Conservation (phyloP, 306 rosid species). For the Cicer pinnatifidum region DNA sequence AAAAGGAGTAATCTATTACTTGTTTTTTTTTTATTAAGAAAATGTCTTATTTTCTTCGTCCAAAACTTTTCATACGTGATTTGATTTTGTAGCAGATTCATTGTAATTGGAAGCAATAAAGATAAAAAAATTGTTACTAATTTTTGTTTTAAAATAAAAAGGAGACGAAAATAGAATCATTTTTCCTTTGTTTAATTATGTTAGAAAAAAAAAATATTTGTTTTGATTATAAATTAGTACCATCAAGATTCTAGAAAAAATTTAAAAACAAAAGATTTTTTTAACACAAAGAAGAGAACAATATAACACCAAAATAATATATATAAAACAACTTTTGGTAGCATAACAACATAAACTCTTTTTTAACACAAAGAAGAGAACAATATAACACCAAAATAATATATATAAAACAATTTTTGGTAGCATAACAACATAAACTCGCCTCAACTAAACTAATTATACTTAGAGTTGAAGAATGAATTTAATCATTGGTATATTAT, state of each 20-base stretch:
- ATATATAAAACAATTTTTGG: background rate
- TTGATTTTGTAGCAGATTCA: background rate
- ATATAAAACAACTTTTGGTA: background rate
- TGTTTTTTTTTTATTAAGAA: background rate
- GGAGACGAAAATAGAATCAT: background rate
- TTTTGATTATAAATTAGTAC: too few relatives aligned
- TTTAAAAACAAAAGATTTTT: background rate
- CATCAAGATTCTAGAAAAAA: background rate
- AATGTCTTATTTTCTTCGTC: background rate
- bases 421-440: background rate
- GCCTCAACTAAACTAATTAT: too few relatives aligned
- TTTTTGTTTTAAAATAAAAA: background rate
- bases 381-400: too few relatives aligned
- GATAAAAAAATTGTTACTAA: background rate
- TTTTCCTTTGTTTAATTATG: too few relatives aligned
- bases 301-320: background rate
- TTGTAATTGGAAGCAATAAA: background rate
- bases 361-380: background rate
- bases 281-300: background rate
- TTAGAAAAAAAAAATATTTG: too few relatives aligned
- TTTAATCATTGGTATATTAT: too few relatives aligned
- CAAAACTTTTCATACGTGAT: background rate
- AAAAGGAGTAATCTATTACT: background rate
- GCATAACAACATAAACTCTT: background rate
- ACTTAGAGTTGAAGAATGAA: too few relatives aligned